Evolutionary conservation across 257 asterid genomes (phyloP).

Genomic region (Echites panduratus): DNA sequence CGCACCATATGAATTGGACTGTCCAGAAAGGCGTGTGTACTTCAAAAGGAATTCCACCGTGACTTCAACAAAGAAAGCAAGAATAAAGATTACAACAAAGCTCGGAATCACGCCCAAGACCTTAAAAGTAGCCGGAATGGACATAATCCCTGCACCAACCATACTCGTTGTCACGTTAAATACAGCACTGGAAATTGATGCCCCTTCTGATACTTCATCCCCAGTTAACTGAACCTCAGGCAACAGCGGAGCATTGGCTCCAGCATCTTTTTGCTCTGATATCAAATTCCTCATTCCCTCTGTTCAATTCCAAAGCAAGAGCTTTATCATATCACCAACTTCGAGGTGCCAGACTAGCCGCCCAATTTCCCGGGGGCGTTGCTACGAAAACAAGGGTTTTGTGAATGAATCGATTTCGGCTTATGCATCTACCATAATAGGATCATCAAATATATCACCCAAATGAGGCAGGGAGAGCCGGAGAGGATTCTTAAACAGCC

Average conservation of each 20-base stretch:
- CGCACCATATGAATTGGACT: constrained; percentile 68
- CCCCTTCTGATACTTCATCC: constrained; percentile 33
- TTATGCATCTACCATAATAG: too few species aligned
- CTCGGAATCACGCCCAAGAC: constrained; percentile 87
- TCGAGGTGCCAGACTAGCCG: too few species aligned
- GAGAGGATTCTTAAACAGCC: too few species aligned
- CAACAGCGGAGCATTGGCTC: constrained; percentile 47
- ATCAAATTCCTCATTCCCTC: constrained; percentile 25
- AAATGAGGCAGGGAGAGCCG: too few species aligned
- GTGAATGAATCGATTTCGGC: too few species aligned
- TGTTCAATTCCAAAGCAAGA: background rate
- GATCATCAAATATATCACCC: too few species aligned
- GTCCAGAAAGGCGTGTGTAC: constrained; percentile 51
- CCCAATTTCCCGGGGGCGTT: too few species aligned
- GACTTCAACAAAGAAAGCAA: constrained; percentile 50
- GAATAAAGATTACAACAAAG: constrained; percentile 49
- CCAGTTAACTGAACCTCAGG: constrained; percentile 26
- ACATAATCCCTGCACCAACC: constrained; percentile 98
- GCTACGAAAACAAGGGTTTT: too few species aligned
- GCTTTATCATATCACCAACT: background rate
- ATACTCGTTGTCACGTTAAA: constrained; percentile 87
- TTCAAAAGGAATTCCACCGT: constrained; percentile 86
- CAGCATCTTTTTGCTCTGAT: constrained; percentile 26
- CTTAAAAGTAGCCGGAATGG: constrained; percentile 86
- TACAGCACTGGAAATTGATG: constrained; percentile 70